Percentiles rank a stretch among this genome's conserved stretches.
These are phyloP conservation scores for Thinopyrum elongatum DNA, from an alignment of 176 grass and related monocot species.

Conservation along the genomic window DNA sequence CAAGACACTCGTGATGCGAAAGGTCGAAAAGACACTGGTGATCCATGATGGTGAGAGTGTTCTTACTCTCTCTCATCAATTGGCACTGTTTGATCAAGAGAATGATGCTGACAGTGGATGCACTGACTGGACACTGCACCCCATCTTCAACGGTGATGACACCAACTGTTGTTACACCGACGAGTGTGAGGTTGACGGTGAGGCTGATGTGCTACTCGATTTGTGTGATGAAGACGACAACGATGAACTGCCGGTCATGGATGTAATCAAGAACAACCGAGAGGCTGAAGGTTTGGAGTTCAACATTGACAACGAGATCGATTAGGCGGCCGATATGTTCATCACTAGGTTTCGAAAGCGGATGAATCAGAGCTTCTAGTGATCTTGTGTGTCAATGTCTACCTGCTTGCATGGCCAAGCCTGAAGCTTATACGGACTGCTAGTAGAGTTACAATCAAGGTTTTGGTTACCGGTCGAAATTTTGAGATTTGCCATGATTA, in stretches of 20 bases:
- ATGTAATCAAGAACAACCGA: constrained; percentile 62
- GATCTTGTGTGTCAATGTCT: neutral
- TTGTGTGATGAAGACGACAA: neutral
- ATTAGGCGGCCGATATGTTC: constrained; percentile 77
- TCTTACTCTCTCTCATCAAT: constrained; percentile 19
- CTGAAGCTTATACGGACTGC: too few species aligned
- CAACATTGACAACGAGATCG: constrained; percentile 68
- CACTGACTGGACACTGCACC: constrained; percentile 39
- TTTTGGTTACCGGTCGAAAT: too few species aligned
- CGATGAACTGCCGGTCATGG: constrained; percentile 49
- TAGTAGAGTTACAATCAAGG: too few species aligned
- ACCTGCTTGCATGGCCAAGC: too few species aligned
- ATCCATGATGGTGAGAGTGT: neutral
- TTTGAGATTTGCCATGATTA: too few species aligned
- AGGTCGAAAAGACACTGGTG: neutral
- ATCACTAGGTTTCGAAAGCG: constrained; percentile 62
- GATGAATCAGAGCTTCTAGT: constrained; percentile 50
- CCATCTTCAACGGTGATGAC: constrained; percentile 41
- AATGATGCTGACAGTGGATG: neutral
- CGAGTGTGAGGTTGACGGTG: neutral
- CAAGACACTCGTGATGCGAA: constrained; percentile 33
- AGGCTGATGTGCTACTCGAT: neutral
- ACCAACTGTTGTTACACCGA: neutral
- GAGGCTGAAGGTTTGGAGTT: constrained; percentile 50
- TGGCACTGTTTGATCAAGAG: constrained; percentile 21